Base-by-base conservation (phyloP, 73 alveolate species). In the Paramecium tetraurelia region DNA sequence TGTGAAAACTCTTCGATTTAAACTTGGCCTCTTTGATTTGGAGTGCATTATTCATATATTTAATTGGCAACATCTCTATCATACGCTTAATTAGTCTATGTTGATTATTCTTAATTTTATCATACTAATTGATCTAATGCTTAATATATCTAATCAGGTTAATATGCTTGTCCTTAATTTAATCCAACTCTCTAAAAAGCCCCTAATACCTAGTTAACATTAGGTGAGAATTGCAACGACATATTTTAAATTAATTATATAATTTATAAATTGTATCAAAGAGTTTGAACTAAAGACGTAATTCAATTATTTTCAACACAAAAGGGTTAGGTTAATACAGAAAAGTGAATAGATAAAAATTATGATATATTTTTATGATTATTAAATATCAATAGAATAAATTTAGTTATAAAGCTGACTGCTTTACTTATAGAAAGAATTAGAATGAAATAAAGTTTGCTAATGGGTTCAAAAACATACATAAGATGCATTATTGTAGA, bases 61-160 rank as follows among this genome's bases (percentile, higher is more conserved):
- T 80, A 48, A 40, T 9, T 24, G 21, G 90, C 90, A 8, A 80
- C 90, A 14, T 80, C 90, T 80, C 90, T 80, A 43, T 80, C 90
- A 80, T 44, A 80, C 3, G 24, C 44, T 80, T 22, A 9, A 3
- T 58, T 76, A 11, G 18, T 22, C 90, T 80, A 80, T 21, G 12
- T 22, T 44, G n/a, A 20, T 44, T 31, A 24, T 9, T 8, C 33
- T 22, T 14, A 9, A 80, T 20, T 18, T 24, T 80, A n/a, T 20
- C 5, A 80, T 80, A 80, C 90, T 46, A 80, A 80, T 35, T 80
- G 7, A 80, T 80, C 90, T 44, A 80, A 48, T 2, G 76, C 90
- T 1, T 59, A 14, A 35, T 24, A 80, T 21, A 80, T 33, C 57
- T 80, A 46, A 18, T 80, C 90, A 11, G 71, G 33, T 41, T 21